Evolutionary conservation across 305 asterid species (phyloP).

Genomic region (Fraxinus albicans): DNA sequence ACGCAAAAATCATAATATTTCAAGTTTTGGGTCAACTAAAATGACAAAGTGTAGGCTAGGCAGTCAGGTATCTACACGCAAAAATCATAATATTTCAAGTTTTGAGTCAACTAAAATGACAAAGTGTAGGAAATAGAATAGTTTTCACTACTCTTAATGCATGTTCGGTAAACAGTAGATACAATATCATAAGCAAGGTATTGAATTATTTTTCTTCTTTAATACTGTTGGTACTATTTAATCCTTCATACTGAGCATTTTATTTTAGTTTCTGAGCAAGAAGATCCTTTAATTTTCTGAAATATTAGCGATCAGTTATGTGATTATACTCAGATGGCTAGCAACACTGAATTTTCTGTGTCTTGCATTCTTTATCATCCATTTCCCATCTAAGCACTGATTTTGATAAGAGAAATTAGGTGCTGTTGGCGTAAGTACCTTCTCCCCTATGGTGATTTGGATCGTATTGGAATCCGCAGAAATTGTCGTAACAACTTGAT

Average conservation of each 20-base stretch:
- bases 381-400: neutral
- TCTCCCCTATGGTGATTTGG: conserved; percentile 73
- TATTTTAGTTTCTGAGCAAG: neutral
- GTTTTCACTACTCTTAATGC: neutral
- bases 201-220: neutral
- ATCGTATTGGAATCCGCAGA: conserved; percentile 71
- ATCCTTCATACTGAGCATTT: neutral
- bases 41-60: conserved; percentile 44
- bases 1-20: conserved; percentile 4
- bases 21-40: neutral
- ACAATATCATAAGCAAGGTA: neutral
- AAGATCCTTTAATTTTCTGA: neutral
- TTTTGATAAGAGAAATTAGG: neutral
- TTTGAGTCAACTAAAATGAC: neutral
- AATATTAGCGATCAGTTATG: neutral
- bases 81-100: neutral
- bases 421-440: conserved; percentile 39
- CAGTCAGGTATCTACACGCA: conserved; percentile 70
- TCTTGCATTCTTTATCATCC: neutral
- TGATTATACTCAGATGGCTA: neutral
- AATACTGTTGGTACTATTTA: neutral
- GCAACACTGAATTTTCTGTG: neutral
- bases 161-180: neutral
- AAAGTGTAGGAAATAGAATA: neutral
- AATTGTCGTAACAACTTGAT: conserved; percentile 66